phyloP scores from a whole-genome alignment of 352 stramenopile species.

The Globisporangium alternatum region DNA sequence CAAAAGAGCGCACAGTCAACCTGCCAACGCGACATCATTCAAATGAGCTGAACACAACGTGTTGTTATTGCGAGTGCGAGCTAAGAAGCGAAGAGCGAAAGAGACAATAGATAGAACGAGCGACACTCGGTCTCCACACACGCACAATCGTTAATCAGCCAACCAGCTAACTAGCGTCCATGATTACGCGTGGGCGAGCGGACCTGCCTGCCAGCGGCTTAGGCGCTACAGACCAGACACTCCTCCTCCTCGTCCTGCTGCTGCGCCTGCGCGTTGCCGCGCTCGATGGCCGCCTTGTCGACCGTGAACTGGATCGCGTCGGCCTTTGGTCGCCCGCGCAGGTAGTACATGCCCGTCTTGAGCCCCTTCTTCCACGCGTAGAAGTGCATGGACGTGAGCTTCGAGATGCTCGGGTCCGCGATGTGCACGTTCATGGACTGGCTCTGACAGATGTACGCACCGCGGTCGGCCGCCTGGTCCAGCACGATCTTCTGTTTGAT shows the following conservation, averaged over 20 bases:
- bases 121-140: neutral
- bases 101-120: neutral
- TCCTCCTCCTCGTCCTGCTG: constrained; percentile 66
- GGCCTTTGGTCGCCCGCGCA: constrained; percentile 97
- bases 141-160: neutral
- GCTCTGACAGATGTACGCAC: constrained; percentile 98
- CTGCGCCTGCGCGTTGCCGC: constrained; percentile 20
- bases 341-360: constrained; percentile 99
- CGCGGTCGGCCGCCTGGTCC: constrained; percentile 97
- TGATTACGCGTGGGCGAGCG: neutral
- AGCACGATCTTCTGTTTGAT: constrained; percentile 98
- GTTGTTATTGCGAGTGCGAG: too few species aligned
- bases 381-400: constrained; percentile 99
- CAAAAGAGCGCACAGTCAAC: too few species aligned
- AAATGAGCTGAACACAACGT: too few species aligned
- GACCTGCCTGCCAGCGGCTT: constrained; percentile 12
- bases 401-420: constrained; percentile 95
- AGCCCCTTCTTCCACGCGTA: constrained; percentile 99
- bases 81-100: neutral
- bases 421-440: constrained; percentile 99
- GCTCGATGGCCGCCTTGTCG: constrained; percentile 91
- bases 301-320: constrained; percentile 99
- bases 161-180: neutral
- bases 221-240: constrained; percentile 77
- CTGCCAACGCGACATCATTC: too few species aligned